Conservation (phyloP, 345 rosid species). For the Trapa incisa region DNA sequence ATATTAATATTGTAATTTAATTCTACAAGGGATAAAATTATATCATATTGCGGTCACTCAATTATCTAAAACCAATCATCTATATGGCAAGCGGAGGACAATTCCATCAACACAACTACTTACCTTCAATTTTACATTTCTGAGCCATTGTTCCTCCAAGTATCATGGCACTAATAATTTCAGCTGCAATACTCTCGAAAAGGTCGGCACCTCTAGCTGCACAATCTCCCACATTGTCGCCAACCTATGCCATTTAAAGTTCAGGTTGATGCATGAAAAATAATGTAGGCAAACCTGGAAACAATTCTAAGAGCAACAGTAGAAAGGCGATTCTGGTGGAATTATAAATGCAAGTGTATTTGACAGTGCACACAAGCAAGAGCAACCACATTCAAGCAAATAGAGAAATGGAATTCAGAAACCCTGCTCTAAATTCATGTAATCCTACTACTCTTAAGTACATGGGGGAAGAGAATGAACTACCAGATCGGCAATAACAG, state of each 20-base stretch:
- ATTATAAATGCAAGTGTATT: not conserved
- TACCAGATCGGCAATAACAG: slow-evolving; percentile 99
- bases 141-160: slow-evolving; percentile 98
- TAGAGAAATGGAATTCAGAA: not conserved
- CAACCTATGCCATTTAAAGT: slow-evolving; percentile 38
- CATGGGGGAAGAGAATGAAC: not conserved
- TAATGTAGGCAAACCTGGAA: not conserved
- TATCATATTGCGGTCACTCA: not conserved
- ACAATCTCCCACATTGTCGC: slow-evolving; percentile 99
- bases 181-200: slow-evolving; percentile 99
- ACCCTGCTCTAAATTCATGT: not conserved
- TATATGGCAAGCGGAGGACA: not conserved
- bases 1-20: not conserved
- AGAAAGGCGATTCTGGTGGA: not conserved
- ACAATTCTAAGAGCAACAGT: not conserved
- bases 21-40: not conserved
- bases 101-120: slow-evolving; percentile 11
- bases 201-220: slow-evolving; percentile 99
- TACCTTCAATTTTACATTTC: slow-evolving; percentile 85
- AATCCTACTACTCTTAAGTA: not conserved
- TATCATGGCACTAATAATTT: slow-evolving; percentile 98
- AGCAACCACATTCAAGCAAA: not conserved
- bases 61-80: not conserved
- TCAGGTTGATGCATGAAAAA: slow-evolving; percentile 8
- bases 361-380: no score